Percentiles rank a stretch among this genome's conserved stretches.
Conservation (phyloP, 805 yeast species). For the Hanseniaspora guilliermondii region DNA sequence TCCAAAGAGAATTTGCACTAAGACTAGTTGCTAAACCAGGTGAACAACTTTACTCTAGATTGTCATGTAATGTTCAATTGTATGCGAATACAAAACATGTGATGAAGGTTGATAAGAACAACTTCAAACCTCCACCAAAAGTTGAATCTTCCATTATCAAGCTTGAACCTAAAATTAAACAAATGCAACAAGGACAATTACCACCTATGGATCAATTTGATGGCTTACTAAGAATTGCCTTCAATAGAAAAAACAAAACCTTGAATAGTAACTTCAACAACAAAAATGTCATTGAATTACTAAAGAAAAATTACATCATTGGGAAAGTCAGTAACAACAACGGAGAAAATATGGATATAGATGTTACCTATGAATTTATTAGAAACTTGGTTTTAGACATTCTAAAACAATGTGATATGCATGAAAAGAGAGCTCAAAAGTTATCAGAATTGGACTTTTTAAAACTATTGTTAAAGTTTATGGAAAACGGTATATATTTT, state of each 20-base stretch:
- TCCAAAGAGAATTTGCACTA: conserved; percentile 92
- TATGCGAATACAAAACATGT: conserved; percentile 99
- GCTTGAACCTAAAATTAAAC: conserved; percentile 79
- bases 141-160: conserved; percentile 95
- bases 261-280: conserved; percentile 87
- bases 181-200: conserved; percentile 9
- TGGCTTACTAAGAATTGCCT: conserved; percentile 79
- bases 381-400: conserved; percentile 63
- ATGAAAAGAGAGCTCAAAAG: conserved; percentile 83
- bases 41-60: conserved; percentile 81
- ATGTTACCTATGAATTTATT: conserved; percentile 33
- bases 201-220: conserved; percentile 78
- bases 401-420: conserved; percentile 62
- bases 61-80: conserved; percentile 96
- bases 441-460: conserved; percentile 92
- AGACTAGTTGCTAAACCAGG: conserved; percentile 92
- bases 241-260: conserved; percentile 87
- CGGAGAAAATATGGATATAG: conserved; percentile 22
- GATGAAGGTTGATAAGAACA: conserved; percentile 95
- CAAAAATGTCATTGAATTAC: conserved; percentile 59
- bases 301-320: conserved; percentile 80
- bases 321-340: conserved; percentile 40
- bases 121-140: conserved; percentile 96
- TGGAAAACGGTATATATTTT: conserved; percentile 93
- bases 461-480: conserved; percentile 77